Evolutionary conservation across 2,329 filamentous ascomycete genomes (phyloP).

Genomic region (Arthrobotrys conoides): DNA sequence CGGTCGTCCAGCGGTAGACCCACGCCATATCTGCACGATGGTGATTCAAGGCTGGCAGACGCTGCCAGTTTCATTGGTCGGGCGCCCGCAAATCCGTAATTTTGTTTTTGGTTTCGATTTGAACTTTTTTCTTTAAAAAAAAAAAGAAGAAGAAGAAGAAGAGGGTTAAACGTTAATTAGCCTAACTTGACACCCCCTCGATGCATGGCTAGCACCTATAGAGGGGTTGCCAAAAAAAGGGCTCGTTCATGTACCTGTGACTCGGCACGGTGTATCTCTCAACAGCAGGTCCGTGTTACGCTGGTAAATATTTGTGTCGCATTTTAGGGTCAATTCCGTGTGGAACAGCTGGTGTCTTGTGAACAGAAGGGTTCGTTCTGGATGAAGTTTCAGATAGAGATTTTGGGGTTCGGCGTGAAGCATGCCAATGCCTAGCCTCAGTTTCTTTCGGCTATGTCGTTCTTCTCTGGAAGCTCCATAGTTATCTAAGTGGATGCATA

Average conservation of each 20-base stretch:
- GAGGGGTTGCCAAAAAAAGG: constrained; percentile 5
- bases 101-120: not conserved
- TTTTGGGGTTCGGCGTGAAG: constrained; percentile 32
- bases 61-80: constrained; percentile 33
- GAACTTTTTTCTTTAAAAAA: no score
- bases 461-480: constrained; percentile 1
- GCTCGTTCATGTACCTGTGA: constrained; percentile 22
- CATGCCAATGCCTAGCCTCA: constrained; percentile 16
- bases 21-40: constrained; percentile 41
- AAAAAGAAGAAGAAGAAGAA: no score
- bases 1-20: constrained; percentile 31
- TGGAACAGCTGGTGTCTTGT: constrained; percentile 60
- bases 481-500: not conserved
- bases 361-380: constrained; percentile 35
- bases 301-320: constrained; percentile 33
- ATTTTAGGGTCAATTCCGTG: constrained; percentile 30
- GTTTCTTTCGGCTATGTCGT: constrained; percentile 26
- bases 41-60: constrained; percentile 11
- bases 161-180: constrained; percentile 32
- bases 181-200: not conserved
- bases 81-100: constrained; percentile 38
- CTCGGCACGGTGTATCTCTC: constrained; percentile 2
- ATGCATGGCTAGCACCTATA: constrained; percentile 4
- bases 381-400: constrained; percentile 57
- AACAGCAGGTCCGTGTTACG: constrained; percentile 24